These are phyloP conservation scores for Syzygium aqueum DNA, from an alignment of 345 rosid genomes.

Conservation along the genomic window DNA sequence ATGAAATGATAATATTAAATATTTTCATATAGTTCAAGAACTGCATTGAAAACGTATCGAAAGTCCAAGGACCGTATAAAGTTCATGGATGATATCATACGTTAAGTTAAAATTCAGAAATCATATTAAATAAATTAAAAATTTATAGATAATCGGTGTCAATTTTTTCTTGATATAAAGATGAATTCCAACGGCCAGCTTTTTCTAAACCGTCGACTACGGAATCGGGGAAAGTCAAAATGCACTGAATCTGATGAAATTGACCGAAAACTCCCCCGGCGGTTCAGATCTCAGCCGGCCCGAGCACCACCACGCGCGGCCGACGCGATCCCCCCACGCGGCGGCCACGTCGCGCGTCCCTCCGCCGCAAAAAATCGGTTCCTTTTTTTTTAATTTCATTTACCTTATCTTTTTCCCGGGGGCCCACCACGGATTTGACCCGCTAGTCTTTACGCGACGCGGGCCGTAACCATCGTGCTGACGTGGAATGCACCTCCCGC, in stretches of 20 bases:
- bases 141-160: rapidly evolving
- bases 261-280: not conserved
- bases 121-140: no score
- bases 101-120: no score
- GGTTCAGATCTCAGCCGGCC: not conserved
- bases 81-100: no score
- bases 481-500: not conserved
- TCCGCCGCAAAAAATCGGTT: not conserved
- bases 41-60: no score
- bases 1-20: no score
- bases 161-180: no score
- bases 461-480: not conserved
- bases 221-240: not conserved
- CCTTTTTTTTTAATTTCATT: not conserved
- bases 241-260: not conserved
- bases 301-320: not conserved
- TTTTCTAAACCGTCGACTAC: not conserved
- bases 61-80: no score
- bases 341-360: not conserved
- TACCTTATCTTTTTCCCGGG: no score
- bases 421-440: not conserved
- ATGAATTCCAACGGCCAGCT: not conserved
- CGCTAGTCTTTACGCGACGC: no score
- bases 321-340: not conserved
- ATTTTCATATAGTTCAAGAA: no score